Evolutionary conservation across 108 stramenopile species (phyloP).

Genomic region (Cylindrotheca fusiformis): DNA sequence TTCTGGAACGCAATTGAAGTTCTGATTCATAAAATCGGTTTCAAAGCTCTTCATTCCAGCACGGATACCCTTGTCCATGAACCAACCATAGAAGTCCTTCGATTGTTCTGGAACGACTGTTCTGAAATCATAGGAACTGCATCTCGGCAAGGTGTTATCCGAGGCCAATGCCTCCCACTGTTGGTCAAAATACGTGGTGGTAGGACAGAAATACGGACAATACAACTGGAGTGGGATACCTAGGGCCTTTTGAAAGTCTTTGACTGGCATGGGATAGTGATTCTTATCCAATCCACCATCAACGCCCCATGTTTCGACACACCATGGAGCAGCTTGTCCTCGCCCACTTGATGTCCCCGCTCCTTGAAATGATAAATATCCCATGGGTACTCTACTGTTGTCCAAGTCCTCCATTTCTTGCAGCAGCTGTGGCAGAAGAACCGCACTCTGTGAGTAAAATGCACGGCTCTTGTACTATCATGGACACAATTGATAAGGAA

Average conservation of each 20-base stretch:
- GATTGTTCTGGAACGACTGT: slow-evolving; percentile 22
- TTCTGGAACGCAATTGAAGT: slow-evolving; percentile 35
- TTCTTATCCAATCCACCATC: slow-evolving; percentile 29
- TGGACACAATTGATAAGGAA: not conserved
- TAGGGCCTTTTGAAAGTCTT: slow-evolving; percentile 14
- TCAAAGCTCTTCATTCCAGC: slow-evolving; percentile 38
- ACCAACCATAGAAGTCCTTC: slow-evolving; percentile 28
- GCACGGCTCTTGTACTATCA: not conserved
- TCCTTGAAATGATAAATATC: slow-evolving; percentile 45
- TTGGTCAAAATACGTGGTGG: slow-evolving; percentile 15
- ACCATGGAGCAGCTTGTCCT: slow-evolving; percentile 41
- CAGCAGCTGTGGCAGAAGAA: slow-evolving; percentile 3
- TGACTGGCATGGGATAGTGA: slow-evolving; percentile 25
- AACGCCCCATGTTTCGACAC: slow-evolving; percentile 32
- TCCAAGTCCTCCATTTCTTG: slow-evolving; percentile 26
- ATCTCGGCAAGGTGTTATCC: slow-evolving; percentile 22
- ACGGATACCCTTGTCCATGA: slow-evolving; percentile 27
- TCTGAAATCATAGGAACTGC: slow-evolving; percentile 26
- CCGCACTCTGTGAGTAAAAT: not conserved
- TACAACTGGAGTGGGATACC: slow-evolving; percentile 39
- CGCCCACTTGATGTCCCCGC: slow-evolving; percentile 35
- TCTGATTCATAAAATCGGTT: slow-evolving; percentile 48
- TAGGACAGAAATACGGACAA: slow-evolving; percentile 44
- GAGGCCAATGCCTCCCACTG: slow-evolving; percentile 28
- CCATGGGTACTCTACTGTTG: slow-evolving; percentile 21